Percentiles rank a stretch among this genome's conserved stretches.
These are phyloP conservation scores for Silene noctiflora DNA, from an alignment of 179 eudicot genomes.

Conservation along the genomic window DNA sequence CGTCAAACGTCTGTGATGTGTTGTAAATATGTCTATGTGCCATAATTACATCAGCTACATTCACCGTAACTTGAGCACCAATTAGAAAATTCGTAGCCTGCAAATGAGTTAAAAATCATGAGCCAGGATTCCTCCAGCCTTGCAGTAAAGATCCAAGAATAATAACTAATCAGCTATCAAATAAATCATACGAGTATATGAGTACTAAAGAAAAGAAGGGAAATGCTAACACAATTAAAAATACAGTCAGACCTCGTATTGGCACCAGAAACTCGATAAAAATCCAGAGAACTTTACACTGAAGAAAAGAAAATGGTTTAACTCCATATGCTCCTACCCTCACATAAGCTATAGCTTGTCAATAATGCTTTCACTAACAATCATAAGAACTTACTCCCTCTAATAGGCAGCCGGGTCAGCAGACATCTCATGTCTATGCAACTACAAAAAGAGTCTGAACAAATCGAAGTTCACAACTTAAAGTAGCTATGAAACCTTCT, in stretches of 20 bases:
- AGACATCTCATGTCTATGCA: background rate
- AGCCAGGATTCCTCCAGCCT: constrained; percentile 6
- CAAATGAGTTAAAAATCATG: constrained; percentile 15
- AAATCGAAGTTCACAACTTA: background rate
- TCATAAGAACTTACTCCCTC: background rate
- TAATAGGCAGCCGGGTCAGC: background rate
- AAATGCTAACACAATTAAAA: background rate
- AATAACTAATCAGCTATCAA: background rate
- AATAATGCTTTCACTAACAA: background rate
- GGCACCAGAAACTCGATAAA: background rate
- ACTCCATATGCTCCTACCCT: background rate
- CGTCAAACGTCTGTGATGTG: constrained; percentile 54
- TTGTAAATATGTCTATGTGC: constrained; percentile 60
- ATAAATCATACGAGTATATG: too few species aligned
- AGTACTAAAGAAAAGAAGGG: background rate
- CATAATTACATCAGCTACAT: constrained; percentile 38
- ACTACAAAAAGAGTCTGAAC: background rate
- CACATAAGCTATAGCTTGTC: background rate
- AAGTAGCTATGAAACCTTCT: background rate
- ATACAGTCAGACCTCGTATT: background rate
- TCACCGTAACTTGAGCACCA: constrained; percentile 6
- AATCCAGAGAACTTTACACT: background rate
- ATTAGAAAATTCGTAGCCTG: constrained; percentile 32
- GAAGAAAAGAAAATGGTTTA: background rate
- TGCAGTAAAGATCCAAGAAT: background rate